Percentiles rank a stretch among this genome's conserved stretches.
phyloP scores from a whole-genome alignment of 2,329 filamentous ascomycete genomes.

The Colletotrichum lindemuthianum region DNA sequence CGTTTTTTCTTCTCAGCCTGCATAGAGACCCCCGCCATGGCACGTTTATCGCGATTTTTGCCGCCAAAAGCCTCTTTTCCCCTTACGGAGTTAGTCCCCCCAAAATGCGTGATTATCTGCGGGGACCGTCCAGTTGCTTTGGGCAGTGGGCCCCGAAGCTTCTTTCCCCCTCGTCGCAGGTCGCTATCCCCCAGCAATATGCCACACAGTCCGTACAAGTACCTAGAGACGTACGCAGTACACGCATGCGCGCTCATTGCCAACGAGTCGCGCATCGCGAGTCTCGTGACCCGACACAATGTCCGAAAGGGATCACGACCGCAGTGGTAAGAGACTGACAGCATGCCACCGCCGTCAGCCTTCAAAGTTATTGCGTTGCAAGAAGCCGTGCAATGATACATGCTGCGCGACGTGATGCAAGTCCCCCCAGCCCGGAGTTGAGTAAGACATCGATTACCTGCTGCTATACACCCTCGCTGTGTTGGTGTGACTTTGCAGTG shows the following conservation, averaged over 20 bases:
- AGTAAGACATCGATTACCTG: neutral
- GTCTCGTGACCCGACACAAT: constrained; percentile 11
- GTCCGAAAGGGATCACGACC: neutral
- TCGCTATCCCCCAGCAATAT: constrained; percentile 10
- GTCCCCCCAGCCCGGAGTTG: constrained; percentile 10
- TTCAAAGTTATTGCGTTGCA: neutral
- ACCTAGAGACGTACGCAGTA: no score
- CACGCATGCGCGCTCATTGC: neutral
- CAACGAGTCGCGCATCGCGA: constrained; percentile 10
- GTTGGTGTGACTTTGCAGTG: neutral
- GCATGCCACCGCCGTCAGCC: neutral
- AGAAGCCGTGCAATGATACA: neutral
- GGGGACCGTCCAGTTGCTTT: constrained; percentile 3
- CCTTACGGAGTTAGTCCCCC: neutral
- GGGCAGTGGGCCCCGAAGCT: constrained; percentile 9
- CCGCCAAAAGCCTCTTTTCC: neutral
- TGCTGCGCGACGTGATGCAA: constrained; percentile 25
- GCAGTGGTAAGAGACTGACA: neutral
- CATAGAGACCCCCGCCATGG: neutral
- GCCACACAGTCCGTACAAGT: constrained; percentile 1
- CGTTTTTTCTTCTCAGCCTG: neutral
- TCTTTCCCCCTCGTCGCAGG: constrained; percentile 12
- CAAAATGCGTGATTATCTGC: constrained; percentile 6
- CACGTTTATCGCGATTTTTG: neutral
- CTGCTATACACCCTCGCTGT: neutral